Evolutionary conservation across 306 rosid species (phyloP), one percentile per base, ranked within the genome.

Genomic region (Acacia crassicarpa): DNA sequence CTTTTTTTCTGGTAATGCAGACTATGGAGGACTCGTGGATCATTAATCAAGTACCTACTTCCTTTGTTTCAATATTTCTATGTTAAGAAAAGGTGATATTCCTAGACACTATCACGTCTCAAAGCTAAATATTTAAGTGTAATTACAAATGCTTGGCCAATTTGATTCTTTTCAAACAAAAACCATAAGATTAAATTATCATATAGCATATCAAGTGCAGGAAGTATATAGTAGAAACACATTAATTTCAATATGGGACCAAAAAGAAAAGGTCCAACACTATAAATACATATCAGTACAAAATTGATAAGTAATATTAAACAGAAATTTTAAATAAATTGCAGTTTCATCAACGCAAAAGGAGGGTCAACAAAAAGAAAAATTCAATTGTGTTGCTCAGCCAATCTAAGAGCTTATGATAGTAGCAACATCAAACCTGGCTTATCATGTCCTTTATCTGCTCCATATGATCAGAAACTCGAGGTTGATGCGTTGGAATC

Each of bases 381-480:
- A 25, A 25, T 69, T 65, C 38, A 27, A 63, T 51, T 72, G 59
- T 43, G 22, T 20, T 63, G 35, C 6, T 67, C 44, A 51, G 14
- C 76, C 68, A 79, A 7, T 79, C 65, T 40, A n/a, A 23, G 10
- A 38, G 9, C 14, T 27, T 49, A 74, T 81, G 25, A 12, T 45
- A 40, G 62, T 65, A 70, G 72, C 66, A 82, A 80, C 69, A 14
- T 62, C 56, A 67, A 67, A 93, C 99, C 98, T 92, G 91, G 67
- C 62, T 73, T 86, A 95, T 95, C 93, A 95, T 82, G 80, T 89
- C 91, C 89, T 88, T 92, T 79, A 93, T 95, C 86, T 95, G 88
- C 51, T 79, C 96, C 91, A 95, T 87, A 85, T 95, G 98, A 16
- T 89, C 92, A 62, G 99, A 95, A 78, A 95, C 99, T 66, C 93